Conservation (phyloP, 306 rosid genomes). For the Alnus rubra region DNA sequence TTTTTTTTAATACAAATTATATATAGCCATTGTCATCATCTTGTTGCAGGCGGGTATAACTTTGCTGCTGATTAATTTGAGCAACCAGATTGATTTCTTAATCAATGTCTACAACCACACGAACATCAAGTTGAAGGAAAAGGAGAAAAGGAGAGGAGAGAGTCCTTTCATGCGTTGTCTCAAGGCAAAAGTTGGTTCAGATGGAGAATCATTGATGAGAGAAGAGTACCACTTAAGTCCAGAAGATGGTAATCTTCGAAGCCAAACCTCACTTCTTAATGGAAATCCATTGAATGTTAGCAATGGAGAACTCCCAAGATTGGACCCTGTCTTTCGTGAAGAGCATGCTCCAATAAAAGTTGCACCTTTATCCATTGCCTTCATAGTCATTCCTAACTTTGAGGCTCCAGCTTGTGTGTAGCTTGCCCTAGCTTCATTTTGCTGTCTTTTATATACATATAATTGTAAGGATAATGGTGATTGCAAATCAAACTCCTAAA, state of each 20-base stretch:
- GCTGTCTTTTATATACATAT: no score
- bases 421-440: no score
- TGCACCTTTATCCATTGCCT: slow-evolving; percentile 49
- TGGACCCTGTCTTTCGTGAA: slow-evolving; percentile 45
- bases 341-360: slow-evolving; percentile 44
- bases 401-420: slow-evolving; percentile 45
- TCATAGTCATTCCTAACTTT: slow-evolving; percentile 45
- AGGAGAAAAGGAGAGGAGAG: no score
- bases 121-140: no score
- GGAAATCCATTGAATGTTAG: slow-evolving; percentile 62
- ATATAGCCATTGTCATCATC: background rate
- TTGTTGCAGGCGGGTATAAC: slow-evolving; percentile 68
- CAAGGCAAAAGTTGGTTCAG: no score
- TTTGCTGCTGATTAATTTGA: slow-evolving; percentile 70
- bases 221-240: slow-evolving; percentile 85
- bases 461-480: no score
- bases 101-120: slow-evolving; percentile 37
- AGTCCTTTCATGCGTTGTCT: no score
- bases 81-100: slow-evolving; percentile 62
- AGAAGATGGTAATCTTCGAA: slow-evolving; percentile 47
- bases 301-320: slow-evolving; percentile 60
- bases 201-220: slow-evolving; percentile 41
- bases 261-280: slow-evolving; percentile 70
- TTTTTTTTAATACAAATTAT: background rate
- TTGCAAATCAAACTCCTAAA: no score